Evolutionary conservation across 495 filamentous ascomycete species (phyloP), one percentile per base, ranked within the genome.

Genomic region (Neurospora sp.): DNA sequence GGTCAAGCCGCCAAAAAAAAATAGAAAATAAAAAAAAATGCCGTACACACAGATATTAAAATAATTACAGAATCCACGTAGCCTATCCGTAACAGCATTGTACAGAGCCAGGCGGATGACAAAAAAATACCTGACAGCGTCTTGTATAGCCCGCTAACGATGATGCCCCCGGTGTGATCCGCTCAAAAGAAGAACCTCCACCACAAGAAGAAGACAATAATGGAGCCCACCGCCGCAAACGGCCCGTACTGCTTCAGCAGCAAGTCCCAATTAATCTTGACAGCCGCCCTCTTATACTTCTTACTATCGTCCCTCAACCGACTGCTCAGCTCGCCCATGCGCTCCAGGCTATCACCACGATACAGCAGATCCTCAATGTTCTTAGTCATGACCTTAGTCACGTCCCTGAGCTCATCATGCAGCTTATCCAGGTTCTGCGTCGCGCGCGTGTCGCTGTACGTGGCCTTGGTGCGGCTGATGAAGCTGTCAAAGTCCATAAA

Each of bases 331-430:
- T 98, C 96, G 37, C 96, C 96, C 96, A 99, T 99, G 71, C 93
- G 88, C 84, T 99, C 96, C 74, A 99, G 83, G 78, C 91, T 96
- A 79, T 98, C 96, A 10, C 96, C 96, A 71, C 96, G 87, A 79
- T 99, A 99, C 73, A 99, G 82, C 79, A 99, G 82, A 81, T 99
- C 96, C 85, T 99, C 96, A 78, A 99, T 99, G 81, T 99, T 99
- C 88, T 98, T 99, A 39, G 96, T 98, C 96, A 99, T 99, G 76
- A 98, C 94, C 82, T 97, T 93, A 17, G 96, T 98, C 71, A 99
- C 96, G 87, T 98, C 96, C 78, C 94, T 90, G 59, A 99, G 88
- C 86, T 99, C 96, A 79, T 97, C 93, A 78, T 98, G 97, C 75
- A 97, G 83, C 78, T 93, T 92, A 80, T 93, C 93, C 54, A 98